Evolutionary conservation across 345 rosid genomes (phyloP).

Genomic region (Rhizophora apiculata): DNA sequence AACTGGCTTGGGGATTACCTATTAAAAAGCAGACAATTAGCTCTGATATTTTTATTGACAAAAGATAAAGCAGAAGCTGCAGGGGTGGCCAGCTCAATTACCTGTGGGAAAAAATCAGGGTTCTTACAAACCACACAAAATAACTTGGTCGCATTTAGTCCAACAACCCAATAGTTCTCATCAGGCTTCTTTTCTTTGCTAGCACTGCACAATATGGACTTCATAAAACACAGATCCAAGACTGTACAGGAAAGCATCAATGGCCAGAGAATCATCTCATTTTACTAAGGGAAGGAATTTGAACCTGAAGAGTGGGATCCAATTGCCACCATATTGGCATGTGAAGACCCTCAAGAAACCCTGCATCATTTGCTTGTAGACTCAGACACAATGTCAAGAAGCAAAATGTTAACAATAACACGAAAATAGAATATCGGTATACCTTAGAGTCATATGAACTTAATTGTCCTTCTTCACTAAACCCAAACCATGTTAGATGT

Average conservation of each 20-base stretch:
- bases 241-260: not conserved
- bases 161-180: slow-evolving; percentile 90
- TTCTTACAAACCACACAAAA: slow-evolving; percentile 69
- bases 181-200: slow-evolving; percentile 59
- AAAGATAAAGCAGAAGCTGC: slow-evolving; percentile 5
- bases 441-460: slow-evolving; percentile 91
- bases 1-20: slow-evolving; percentile 92
- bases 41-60: slow-evolving; percentile 1
- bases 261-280: slow-evolving; percentile 3
- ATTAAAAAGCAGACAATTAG: slow-evolving; percentile 20
- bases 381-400: slow-evolving; percentile 20
- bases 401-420: not conserved
- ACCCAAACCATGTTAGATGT: slow-evolving; percentile 75
- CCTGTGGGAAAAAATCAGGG: slow-evolving; percentile 80
- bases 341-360: slow-evolving; percentile 72
- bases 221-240: slow-evolving; percentile 4
- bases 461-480: slow-evolving; percentile 83
- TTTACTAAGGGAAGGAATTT: slow-evolving; percentile 18
- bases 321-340: slow-evolving; percentile 77
- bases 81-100: slow-evolving; percentile 21
- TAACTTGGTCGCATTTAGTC: slow-evolving; percentile 62
- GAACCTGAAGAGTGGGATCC: slow-evolving; percentile 97
- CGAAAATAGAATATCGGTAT: slow-evolving; percentile 11
- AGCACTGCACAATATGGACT: slow-evolving; percentile 43
- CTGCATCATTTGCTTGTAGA: slow-evolving; percentile 35